Percentiles rank a stretch among this genome's conserved stretches.
phyloP scores from a whole-genome alignment of 805 yeast species.

The Kuraishia floccosa region DNA sequence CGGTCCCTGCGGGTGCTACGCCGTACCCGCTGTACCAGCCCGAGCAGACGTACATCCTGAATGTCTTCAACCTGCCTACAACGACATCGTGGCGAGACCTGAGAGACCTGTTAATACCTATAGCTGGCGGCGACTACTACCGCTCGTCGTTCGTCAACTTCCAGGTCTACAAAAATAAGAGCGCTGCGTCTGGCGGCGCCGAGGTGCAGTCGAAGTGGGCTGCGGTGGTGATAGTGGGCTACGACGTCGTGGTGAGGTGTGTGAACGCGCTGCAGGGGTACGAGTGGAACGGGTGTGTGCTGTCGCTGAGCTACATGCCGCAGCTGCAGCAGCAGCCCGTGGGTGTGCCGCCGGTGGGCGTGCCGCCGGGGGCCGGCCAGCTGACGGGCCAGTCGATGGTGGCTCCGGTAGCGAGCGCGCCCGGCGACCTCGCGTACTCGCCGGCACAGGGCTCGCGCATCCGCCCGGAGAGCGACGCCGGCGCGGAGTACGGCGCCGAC shows the following conservation, averaged over 20 bases:
- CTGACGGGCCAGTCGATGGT: not conserved
- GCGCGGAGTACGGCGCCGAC: too few species aligned
- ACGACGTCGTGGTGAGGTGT: conserved; percentile 3
- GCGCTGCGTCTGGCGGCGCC: not conserved
- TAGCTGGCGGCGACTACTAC: not conserved
- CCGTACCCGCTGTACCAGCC: not conserved
- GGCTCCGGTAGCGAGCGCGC: not conserved
- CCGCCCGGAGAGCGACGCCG: too few species aligned
- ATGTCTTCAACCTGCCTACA: conserved; percentile 1
- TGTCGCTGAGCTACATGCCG: conserved; percentile 2
- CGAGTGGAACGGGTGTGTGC: conserved; percentile 3
- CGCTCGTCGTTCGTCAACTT: not conserved
- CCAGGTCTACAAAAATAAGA: not conserved
- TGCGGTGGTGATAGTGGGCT: conserved; percentile 2
- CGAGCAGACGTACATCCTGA: not conserved
- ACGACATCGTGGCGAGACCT: conserved; percentile 1
- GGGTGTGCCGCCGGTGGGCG: not conserved
- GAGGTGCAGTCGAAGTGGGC: conserved; percentile 2
- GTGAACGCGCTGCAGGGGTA: conserved; percentile 5
- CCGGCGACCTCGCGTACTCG: too few species aligned
- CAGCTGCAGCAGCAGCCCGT: not conserved
- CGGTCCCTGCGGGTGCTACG: too few species aligned
- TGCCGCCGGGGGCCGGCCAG: not conserved
- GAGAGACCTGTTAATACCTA: not conserved
- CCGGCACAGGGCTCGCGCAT: too few species aligned